Evolutionary conservation across 2,329 filamentous ascomycete genomes (phyloP), one percentile per base, ranked within the genome.

Genomic region (Aspergillus candidus): DNA sequence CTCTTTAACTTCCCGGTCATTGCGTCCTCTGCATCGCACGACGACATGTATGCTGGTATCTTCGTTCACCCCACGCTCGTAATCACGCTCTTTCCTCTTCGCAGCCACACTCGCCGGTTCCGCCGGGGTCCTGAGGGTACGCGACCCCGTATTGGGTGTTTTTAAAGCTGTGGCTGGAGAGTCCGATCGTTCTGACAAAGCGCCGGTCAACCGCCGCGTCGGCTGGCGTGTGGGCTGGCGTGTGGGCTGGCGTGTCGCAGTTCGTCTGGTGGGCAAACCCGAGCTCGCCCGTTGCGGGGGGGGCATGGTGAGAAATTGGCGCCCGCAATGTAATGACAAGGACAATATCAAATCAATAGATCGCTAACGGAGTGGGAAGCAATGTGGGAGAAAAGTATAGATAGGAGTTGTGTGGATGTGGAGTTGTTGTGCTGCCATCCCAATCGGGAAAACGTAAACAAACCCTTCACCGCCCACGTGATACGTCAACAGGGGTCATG

Each of bases 21-120:
- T 97, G 51, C 93, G 84, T 4, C 91, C 93, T 55, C 93, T 80
- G 71, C 91, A 98, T 52, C 93, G 80, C 46, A 98, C 94, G 30
- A 97, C 90, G 37, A 98, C 93, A 63, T 94, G 93, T 69, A 98
- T 98, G 64, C 96, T 98, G 6, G 91, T 97, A 67, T 94, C 89
- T 57, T 90, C 83, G 40, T 78, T 78, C 44, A 70, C 68, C 29
- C 86, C 81, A 5, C 77, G 67, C 35, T 91, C 90, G 60, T 84
- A 91, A 32, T 94, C 87, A 59, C 87, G 80, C 56, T 93, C 87
- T 67, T 95, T 95, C 59, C 90, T 83, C 73, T 96, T 95, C 35
- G 74, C 76, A 17, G 82, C 79, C 29, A 76, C 68, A 39, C 76
- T 74, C 22, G 78, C 68, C 29, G 72, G 71, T 4, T 67, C 62